Conservation (phyloP, 257 asterid species). For the Solanum microdontum region DNA sequence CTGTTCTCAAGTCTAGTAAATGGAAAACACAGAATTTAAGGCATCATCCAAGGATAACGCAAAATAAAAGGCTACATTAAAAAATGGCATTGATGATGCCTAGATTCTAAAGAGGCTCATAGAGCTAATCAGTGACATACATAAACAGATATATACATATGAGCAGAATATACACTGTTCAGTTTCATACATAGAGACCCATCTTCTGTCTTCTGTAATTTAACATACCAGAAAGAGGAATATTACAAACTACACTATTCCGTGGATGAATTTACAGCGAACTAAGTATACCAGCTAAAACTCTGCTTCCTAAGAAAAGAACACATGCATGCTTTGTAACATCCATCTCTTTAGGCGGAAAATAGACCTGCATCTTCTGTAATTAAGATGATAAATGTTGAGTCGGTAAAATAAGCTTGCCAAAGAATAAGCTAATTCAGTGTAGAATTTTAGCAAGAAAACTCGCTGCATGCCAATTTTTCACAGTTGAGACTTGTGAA, state of each 20-base stretch:
- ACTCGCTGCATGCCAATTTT: not conserved
- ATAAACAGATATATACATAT: not conserved
- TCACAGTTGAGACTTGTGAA: not conserved
- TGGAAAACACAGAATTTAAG: not conserved
- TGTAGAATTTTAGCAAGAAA: not conserved
- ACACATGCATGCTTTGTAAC: not conserved
- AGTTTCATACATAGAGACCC: not conserved
- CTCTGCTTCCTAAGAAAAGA: not conserved
- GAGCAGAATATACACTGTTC: not conserved
- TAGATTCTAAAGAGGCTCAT: not conserved
- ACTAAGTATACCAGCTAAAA: not conserved
- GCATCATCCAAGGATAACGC: not conserved
- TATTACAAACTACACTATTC: not conserved
- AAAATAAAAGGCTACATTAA: not conserved
- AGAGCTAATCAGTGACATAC: not conserved
- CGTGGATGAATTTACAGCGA: not conserved
- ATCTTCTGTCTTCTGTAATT: not conserved
- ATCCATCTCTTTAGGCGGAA: not conserved
- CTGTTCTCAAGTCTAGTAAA: not conserved
- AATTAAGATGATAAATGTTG: not conserved
- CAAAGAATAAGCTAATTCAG: not conserved
- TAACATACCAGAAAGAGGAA: not conserved
- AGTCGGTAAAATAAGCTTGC: not conserved
- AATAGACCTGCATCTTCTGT: not conserved
- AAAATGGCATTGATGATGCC: not conserved